Base-by-base conservation (phyloP, 2,329 filamentous ascomycete genomes). In the Cadophora sp. region DNA sequence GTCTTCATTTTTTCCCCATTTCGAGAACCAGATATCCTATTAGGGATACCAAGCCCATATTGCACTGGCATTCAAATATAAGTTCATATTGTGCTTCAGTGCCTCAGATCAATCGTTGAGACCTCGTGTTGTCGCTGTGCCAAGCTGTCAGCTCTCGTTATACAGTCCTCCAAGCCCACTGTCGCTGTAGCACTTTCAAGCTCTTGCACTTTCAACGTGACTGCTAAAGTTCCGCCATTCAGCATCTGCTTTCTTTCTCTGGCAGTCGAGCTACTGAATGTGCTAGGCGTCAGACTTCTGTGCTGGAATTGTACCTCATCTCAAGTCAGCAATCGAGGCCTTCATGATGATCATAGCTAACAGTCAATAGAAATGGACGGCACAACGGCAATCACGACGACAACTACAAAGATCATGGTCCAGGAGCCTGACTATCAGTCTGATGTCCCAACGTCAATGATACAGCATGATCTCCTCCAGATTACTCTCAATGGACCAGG, bases 261-360 rank as follows among this genome's bases (percentile, higher is more conserved):
- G 64, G 73, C 73, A 73, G 71, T 73, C 68, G 69, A 73, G 73
- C 71, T 74, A 73, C 72, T 73, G 71, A 73, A 74, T 63, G 58
- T 73, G 69, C 71, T 71, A 76, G 71, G 72, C 71, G 62, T 69
- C 64, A 67, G 70, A 22, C 14, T 51, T 64, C 14, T 26, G 75
- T 95, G 92, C 97, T 14, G 9, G 34, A 50, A 46, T 14, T 14
- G n/a, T 37, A 62, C 43, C 27, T 26, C 16, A 22, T 22, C 43
- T 50, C 27, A 29, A 22, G 31, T 63, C 1, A 40, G 46, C 51
- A 26, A 43, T n/a, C 68, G 86, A 85, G 61, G 97, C 94, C 76
- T 87, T 86, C 91, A 86, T 92, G 3, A 87, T 90, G 24, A 78
- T 92, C 84, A 93, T 69, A 93, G 89, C 71, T 96, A 68, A 73